Conservation (phyloP, 148 eudicot species). For the Rhododendron simsii region DNA sequence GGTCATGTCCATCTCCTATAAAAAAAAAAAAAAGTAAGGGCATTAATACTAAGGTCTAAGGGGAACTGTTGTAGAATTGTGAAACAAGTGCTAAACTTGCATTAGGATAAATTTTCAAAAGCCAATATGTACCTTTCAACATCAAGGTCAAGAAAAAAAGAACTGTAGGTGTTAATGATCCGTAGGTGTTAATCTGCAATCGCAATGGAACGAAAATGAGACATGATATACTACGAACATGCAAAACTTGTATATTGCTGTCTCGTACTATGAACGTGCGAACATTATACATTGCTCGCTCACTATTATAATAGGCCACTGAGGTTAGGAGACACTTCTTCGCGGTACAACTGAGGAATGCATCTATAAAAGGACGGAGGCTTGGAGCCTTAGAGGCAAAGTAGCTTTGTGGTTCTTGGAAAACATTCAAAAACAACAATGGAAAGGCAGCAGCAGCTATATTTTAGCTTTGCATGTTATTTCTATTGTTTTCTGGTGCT, state of each 20-base stretch:
- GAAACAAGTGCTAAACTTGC: not conserved
- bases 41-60: not conserved
- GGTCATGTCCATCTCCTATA: not conserved
- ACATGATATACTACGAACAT: not conserved
- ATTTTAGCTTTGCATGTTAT: not conserved
- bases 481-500: not conserved
- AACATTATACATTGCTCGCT: not conserved
- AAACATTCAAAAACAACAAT: not conserved
- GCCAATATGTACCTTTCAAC: not conserved
- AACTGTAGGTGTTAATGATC: not conserved
- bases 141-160: not conserved
- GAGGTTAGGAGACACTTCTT: not conserved
- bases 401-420: not conserved
- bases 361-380: slow-evolving; percentile 4
- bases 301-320: not conserved
- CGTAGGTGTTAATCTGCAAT: not conserved
- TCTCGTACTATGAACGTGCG: not conserved
- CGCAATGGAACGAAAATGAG: not conserved
- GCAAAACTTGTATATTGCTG: no score
- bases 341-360: not conserved
- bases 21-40: not conserved
- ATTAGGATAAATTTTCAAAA: not conserved
- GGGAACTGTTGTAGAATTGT: not conserved
- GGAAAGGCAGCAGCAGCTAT: not conserved
- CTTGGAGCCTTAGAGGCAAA: not conserved